Evolutionary conservation across 2,329 filamentous ascomycete genomes (phyloP), one percentile per base, ranked within the genome.

Genomic region (Pseudogymnoascus sp.): DNA sequence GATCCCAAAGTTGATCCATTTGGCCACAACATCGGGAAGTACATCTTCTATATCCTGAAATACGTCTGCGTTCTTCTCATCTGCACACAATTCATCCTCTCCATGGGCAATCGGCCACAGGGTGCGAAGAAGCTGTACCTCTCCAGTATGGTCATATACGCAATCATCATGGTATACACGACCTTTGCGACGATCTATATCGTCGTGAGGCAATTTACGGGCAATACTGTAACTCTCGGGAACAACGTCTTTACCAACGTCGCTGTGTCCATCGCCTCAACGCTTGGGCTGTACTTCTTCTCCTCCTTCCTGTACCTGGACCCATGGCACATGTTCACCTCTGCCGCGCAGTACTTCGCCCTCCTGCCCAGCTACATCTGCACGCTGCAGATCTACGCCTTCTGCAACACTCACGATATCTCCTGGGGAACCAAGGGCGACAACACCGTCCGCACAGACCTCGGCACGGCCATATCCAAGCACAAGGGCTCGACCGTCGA

Each of bases 361-460:
- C 86, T 99, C 26, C 81, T 99, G 37, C 95, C 95, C 0, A 88
- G 83, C 40, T 99, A 97, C 79, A 96, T 99, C 76, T 97, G 95
- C 79, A 97, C 91, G 0, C 82, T 99, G 2, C 95, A 99, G 76
- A 92, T 97, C 19, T 99, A 99, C 77, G 95, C 95, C 47, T 99
- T 99, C 77, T 97, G 95, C 81, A 99, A 99, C 79, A 96, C 93
- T 0, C 95, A 99, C 83, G 95, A 99, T 74, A 92, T 99, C 19
- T 96, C 93, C 0, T 99, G 95, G 95, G 95, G 95, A 50, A 99
- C 95, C 53, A 99, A 99, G 78, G 95, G 95, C 64, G 95, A 99
- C 81, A 99, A 99, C 75, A 86, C 96, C 37, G 88, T 95, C 71
- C 88, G 91, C 75, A 97, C 90, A 6, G 96, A 99, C 73, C 86